Percentiles rank a stretch among this genome's conserved stretches.
Conservation (phyloP, 1,284 basidiomycete genomes). For the Ustilago nuda region DNA sequence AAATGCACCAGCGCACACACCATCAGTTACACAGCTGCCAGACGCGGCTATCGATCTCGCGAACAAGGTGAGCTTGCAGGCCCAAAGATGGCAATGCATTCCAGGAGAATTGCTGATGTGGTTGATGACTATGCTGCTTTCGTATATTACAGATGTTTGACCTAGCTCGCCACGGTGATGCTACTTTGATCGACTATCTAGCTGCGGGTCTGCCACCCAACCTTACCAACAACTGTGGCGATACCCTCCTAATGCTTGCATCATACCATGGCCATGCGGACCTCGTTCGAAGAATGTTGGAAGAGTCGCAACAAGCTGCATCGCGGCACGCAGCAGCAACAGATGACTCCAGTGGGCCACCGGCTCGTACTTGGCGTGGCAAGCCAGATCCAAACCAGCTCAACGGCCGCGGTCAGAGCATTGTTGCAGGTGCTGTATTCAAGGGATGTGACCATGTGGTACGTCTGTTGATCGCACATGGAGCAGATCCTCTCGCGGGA, state of each 20-base stretch:
- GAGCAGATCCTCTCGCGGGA: constrained; percentile 79
- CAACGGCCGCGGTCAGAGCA: constrained; percentile 83
- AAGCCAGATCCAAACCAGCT: constrained; percentile 70
- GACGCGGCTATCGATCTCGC: constrained; percentile 43
- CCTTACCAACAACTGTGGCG: constrained; percentile 75
- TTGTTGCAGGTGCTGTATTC: constrained; percentile 84
- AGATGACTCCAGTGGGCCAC: not conserved
- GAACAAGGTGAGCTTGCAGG: constrained; percentile 25
- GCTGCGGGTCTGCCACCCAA: constrained; percentile 81
- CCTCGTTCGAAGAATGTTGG: constrained; percentile 74
- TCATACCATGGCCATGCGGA: constrained; percentile 80
- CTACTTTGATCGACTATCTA: constrained; percentile 72
- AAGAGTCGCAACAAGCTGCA: constrained; percentile 9
- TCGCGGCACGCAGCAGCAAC: not conserved
- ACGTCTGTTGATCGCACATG: constrained; percentile 74
- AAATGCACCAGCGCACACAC: not conserved
- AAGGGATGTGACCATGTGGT: constrained; percentile 78
- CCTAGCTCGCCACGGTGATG: constrained; percentile 77
- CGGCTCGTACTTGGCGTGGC: constrained; percentile 20
- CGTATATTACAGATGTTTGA: constrained; percentile 75
- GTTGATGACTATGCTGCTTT: not conserved
- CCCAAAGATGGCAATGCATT: not conserved
- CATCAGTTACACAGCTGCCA: constrained; percentile 32
- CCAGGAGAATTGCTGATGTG: not conserved
- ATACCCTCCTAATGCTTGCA: constrained; percentile 80